Evolutionary conservation across 306 rosid species (phyloP), one percentile per base, ranked within the genome.

Genomic region (Nissolia schottii): DNA sequence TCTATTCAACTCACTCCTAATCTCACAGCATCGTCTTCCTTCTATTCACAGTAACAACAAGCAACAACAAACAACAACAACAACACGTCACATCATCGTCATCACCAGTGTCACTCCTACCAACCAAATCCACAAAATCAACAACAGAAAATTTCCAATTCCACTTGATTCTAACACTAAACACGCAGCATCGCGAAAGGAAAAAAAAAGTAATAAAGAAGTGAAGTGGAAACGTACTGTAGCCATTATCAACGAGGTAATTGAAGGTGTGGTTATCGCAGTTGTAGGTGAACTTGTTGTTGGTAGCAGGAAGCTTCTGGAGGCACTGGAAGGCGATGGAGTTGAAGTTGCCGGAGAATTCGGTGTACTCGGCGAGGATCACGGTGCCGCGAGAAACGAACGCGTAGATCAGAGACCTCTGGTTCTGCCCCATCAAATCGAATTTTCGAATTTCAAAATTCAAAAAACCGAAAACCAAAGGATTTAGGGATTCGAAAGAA

Each of bases 251-350:
- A 24, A 73, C 81, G 11, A 79, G 87, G 74, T 75, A 83, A 27
- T 83, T 83, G 74, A 83, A 83, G 68, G 87, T 83, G 79, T 83
- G 87, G 0, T 49, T 51, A 45, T 83, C 87, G 48, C 87, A 83
- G 70, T 79, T 79, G 72, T 83, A 83, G n/a, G 87, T 83, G 82
- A 83, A 83, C 67, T 76, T 79, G 87, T 79, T 83, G 70, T 79
- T 83, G 28, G 79, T 14, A 32, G 82, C 41, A n/a, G 87, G 87
- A 1, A 83, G 87, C 67, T 76, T 83, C 67, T 83, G 84, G 12
- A 83, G 87, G 69, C 87, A 83, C 77, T 83, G 87, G 37, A 73
- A 83, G 0, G 87, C 87, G 50, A 83, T 75, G 79, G 76, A 41
- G 71, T 77, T 79, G 77, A 83, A 83, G 41, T 83, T 83, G 0